Conservation (phyloP, 2,329 filamentous ascomycete genomes). For the Sporothrix variecibatus region DNA sequence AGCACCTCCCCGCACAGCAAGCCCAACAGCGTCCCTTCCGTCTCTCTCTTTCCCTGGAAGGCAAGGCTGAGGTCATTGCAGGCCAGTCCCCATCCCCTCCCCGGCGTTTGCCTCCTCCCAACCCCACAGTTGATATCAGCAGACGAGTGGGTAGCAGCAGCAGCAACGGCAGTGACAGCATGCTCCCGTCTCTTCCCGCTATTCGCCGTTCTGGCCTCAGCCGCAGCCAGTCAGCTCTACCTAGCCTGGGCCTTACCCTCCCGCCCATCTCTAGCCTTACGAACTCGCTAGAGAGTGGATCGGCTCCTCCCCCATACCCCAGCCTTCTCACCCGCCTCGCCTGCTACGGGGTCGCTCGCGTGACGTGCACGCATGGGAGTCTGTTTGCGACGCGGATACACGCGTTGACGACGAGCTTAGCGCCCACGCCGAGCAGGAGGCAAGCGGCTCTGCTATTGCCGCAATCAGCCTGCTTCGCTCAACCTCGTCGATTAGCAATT, state of each 20-base stretch:
- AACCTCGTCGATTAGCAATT: conserved; percentile 53
- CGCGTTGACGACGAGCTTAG: conserved; percentile 71
- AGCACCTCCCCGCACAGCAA: conserved; percentile 11
- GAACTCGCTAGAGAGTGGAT: conserved; percentile 38
- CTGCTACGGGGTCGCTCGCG: conserved; percentile 73
- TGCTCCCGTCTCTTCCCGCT: conserved; percentile 48
- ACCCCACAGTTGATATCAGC: conserved; percentile 32
- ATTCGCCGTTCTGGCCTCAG: conserved; percentile 59
- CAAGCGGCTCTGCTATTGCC: conserved; percentile 74
- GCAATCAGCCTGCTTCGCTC: conserved; percentile 81
- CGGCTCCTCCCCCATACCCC: conserved; percentile 26
- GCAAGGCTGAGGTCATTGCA: conserved; percentile 82
- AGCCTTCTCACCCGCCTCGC: conserved; percentile 43
- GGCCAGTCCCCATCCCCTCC: conserved; percentile 70
- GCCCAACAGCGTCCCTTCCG: conserved; percentile 55
- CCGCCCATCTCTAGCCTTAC: conserved; percentile 58
- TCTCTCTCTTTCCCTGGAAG: conserved; percentile 81
- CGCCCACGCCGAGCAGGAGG: conserved; percentile 77
- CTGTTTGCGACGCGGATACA: conserved; percentile 78
- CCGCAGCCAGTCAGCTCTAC: conserved; percentile 70
- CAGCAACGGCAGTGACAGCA: conserved; percentile 37
- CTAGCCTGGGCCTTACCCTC: conserved; percentile 58
- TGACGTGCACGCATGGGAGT: conserved; percentile 88
- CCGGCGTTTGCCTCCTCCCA: conserved; percentile 52
- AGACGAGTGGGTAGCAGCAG: conserved; percentile 12